Conservation (phyloP, 441 rosid species). For the Euphorbia celastroides region DNA sequence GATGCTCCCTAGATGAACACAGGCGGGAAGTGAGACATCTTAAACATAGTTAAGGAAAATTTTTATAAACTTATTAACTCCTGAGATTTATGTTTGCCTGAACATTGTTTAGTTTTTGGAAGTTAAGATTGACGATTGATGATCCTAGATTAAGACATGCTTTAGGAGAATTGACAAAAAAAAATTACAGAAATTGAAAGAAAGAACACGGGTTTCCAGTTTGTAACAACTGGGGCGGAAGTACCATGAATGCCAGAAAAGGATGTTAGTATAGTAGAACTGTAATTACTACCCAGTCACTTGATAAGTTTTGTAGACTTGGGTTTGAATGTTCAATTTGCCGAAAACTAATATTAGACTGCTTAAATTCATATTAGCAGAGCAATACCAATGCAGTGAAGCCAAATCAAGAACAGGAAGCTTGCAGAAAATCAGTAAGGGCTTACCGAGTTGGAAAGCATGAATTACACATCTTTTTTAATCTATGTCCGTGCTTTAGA, state of each 20-base stretch:
- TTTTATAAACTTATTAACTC: conserved; percentile 3
- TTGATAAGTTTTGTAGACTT: not conserved
- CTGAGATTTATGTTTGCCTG: not conserved
- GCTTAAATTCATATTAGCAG: not conserved
- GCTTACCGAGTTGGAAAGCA: conserved; percentile 53
- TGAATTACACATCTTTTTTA: conserved; percentile 35
- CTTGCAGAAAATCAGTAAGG: not conserved
- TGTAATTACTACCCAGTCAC: not conserved
- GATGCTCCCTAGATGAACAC: conserved; percentile 48
- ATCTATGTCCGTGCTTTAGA: conserved; percentile 46
- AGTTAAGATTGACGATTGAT: not conserved
- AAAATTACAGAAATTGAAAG: not conserved
- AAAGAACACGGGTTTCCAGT: not conserved
- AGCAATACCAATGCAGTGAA: conserved; percentile 2
- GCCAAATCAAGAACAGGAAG: conserved; percentile 12
- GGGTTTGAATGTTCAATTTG: conserved; percentile 8
- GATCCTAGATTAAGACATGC: not conserved
- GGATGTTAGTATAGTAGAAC: not conserved
- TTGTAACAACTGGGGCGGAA: conserved; percentile 3
- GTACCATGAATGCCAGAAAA: not conserved
- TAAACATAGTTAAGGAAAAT: conserved; percentile 11
- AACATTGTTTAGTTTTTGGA: not conserved
- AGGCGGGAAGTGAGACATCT: conserved; percentile 13
- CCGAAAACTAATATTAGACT: not conserved
- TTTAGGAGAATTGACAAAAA: not conserved